Conservation (phyloP, 495 filamentous ascomycete genomes). For the Tuber aestivum region DNA sequence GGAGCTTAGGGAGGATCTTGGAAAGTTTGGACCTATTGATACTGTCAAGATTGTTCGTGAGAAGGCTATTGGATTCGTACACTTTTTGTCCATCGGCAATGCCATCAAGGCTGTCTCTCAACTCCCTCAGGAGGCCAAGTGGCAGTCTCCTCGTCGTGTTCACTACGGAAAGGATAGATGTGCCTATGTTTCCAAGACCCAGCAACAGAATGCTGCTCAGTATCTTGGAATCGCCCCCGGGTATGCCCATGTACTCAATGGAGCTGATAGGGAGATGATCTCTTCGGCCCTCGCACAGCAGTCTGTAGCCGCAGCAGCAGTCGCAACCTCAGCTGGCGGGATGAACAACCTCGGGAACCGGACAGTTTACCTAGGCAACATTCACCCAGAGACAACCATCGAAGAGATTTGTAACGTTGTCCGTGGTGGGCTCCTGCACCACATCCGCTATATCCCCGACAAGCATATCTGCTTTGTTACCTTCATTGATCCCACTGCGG, state of each 20-base stretch:
- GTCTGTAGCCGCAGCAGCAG: constrained; percentile 91
- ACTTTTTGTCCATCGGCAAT: constrained; percentile 95
- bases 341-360: constrained; percentile 96
- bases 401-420: constrained; percentile 99
- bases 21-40: constrained; percentile 94
- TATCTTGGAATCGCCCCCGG: constrained; percentile 97
- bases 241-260: constrained; percentile 91
- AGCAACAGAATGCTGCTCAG: constrained; percentile 98
- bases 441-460: constrained; percentile 98
- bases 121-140: constrained; percentile 90
- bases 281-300: constrained; percentile 94
- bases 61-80: constrained; percentile 96
- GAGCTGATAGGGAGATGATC: constrained; percentile 90
- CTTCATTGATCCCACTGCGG: constrained; percentile 97
- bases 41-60: constrained; percentile 97
- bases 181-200: constrained; percentile 97
- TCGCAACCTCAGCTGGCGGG: constrained; percentile 91
- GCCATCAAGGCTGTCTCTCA: constrained; percentile 98
- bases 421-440: constrained; percentile 84
- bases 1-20: constrained; percentile 87
- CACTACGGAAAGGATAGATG: constrained; percentile 99
- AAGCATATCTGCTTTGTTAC: constrained; percentile 99
- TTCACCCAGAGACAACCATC: constrained; percentile 96
- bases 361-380: constrained; percentile 97
- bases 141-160: constrained; percentile 89